Evolutionary conservation across 805 yeast genomes (phyloP).

Genomic region (Lachancea waltii): DNA sequence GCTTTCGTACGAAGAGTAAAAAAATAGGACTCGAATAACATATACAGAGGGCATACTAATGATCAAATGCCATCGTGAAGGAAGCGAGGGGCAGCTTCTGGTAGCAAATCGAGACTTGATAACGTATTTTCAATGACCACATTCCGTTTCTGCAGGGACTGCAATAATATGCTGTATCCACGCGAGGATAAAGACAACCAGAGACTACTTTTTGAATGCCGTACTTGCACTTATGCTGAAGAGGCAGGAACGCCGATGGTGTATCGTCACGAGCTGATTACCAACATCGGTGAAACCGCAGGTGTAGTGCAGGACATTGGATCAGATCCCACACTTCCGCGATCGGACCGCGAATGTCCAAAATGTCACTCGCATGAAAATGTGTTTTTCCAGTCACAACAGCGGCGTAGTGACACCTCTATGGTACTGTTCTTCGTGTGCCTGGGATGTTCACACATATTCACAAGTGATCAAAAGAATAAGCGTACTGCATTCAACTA

Average conservation of each 20-base stretch:
- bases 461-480: conserved; percentile 34
- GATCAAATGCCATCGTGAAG: too few species aligned
- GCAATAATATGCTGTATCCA: conserved; percentile 97
- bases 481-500: conserved; percentile 30
- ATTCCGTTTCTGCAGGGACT: conserved; percentile 91
- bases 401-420: conserved; percentile 87
- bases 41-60: too few species aligned
- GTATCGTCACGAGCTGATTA: conserved; percentile 84
- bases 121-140: conserved; percentile 59
- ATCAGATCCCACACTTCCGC: conserved; percentile 93
- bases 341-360: conserved; percentile 92
- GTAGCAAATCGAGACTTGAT: background rate
- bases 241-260: conserved; percentile 83
- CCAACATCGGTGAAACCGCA: conserved; percentile 90
- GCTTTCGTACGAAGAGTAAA: too few species aligned
- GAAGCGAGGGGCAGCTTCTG: too few species aligned
- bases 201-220: conserved; percentile 77
- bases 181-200: conserved; percentile 78
- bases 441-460: conserved; percentile 71
- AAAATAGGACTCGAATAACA: too few species aligned
- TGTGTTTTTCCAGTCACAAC: conserved; percentile 96
- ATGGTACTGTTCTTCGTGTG: conserved; percentile 95
- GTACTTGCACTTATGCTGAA: conserved; percentile 92
- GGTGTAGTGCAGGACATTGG: conserved; percentile 96
- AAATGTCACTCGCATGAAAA: conserved; percentile 81